Base-by-base conservation (phyloP, 139 green algal species). In the Trebouxia sp. region DNA sequence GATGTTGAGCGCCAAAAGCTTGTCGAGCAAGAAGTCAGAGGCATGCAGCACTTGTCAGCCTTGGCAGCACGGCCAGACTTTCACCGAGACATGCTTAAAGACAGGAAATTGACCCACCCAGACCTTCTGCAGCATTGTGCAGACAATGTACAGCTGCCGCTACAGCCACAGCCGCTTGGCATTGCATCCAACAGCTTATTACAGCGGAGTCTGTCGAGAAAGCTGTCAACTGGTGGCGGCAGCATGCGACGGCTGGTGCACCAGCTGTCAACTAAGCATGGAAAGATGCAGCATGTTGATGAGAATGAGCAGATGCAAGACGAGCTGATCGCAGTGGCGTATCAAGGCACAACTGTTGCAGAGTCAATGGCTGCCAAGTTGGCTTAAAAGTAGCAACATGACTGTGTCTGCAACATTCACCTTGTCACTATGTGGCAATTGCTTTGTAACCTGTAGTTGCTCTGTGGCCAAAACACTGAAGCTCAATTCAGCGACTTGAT, bases 101-200 rank as follows among this genome's bases (percentile, higher is more conserved):
- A 77, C 69, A 51, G 69, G n/a, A 0, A 28, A 11, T 41, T 77
- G 17, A 77, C 69, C 20, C 69, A 77, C 24, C 69, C 69, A 56
- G 69, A 77, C 43, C 69, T 77, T 39, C 26, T 77, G 38, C 42
- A 77, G 69, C 69, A 24, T 26, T 77, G 69, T 77, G 69, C 69
- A 56, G 69, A 37, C 12, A n/a, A 14, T 12, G 69, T 53, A 5
- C 42, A 51, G 38, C 41, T 77, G 7, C 69, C 69, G 39, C 42
- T 77, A 14, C 1, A 39, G 8, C n/a, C 38, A 0, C 39, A n/a
- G 41, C 69, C 42, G n/a, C 24, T 12, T 41, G 62, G n/a, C 11
- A 11, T 72, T 0, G 37, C 62, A 72, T 32, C 62, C 35, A 45
- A 72, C 28, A 35, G 28, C 0, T 45, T 30, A 35, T 14, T 72